Base-by-base conservation (phyloP, 306 rosid genomes). In the Acacia confusa region DNA sequence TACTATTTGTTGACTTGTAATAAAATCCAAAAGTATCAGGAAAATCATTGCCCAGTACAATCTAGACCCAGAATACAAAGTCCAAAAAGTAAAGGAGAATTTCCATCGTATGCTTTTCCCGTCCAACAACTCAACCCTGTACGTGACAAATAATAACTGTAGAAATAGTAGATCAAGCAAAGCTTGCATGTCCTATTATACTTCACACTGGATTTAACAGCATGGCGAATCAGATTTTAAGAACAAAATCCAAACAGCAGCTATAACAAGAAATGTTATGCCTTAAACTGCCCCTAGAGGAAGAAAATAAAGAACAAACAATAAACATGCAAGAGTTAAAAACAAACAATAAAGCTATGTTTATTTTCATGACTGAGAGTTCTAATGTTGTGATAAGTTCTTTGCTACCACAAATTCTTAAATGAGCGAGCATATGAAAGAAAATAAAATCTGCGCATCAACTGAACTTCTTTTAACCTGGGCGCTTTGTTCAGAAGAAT, bases 91-190 rank as follows among this genome's bases (percentile, higher is more conserved):
- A 52, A 76, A 60, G 43, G 66, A 73, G n/a, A 78, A 74, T 17
- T 73, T 69, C 75, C 47, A 16, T 14, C 47, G 7, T 11, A 53
- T 32, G 66, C 66, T 53, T 22, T 17, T 74, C 43, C 19, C 14
- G 38, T 63, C 30, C 68, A 84, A 89, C 88, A 60, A 89, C 91
- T 89, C 88, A 88, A 64, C 76, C 79, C 85, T 17, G 60, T 30
- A 50, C 27, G 38, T 10, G 64, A 43, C 22, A 76, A 25, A 61
- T 36, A 20, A 48, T 77, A 58, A 78, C 76, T 48, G 38, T 72
- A 68, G 52, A 82, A 32, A 71, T 25, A 75, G 65, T 43, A 79
- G 63, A 24, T 28, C 28, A 67, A 77, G 74, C 40, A 64, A 83
- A 45, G 44, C 2, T 9, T 57, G 25, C 12, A 78, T 27, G 63